Percentiles rank a stretch among this genome's conserved stretches.
Conservation (phyloP, 2,329 filamentous ascomycete species). For the Colletotrichum acutatum region DNA sequence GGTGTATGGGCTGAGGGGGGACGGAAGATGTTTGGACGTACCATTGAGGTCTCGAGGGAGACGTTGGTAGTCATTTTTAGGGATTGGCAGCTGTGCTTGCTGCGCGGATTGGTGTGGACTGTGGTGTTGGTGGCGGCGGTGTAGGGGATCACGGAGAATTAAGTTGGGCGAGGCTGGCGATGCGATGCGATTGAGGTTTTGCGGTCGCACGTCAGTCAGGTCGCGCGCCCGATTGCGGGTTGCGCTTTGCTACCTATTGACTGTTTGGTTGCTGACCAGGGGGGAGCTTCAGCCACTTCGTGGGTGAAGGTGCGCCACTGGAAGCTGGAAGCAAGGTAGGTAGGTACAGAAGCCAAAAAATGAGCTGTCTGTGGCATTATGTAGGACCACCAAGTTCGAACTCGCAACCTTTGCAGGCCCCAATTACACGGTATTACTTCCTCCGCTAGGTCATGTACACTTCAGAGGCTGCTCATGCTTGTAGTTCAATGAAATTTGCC, state of each 20-base stretch:
- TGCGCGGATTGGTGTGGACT: not conserved
- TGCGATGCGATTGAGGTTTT: conserved; percentile 8
- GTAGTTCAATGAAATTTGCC: rapidly evolving
- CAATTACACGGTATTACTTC: not conserved
- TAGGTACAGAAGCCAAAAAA: not conserved
- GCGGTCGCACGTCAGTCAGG: not conserved
- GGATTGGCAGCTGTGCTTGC: not conserved
- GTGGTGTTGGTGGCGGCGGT: not conserved
- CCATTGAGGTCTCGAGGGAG: conserved; percentile 84
- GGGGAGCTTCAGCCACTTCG: conserved; percentile 22
- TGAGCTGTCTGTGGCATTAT: not conserved
- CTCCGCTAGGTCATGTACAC: not conserved
- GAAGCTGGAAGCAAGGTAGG: not conserved
- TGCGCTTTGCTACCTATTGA: too few relatives aligned
- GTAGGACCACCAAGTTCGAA: not conserved
- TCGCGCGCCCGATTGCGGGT: not conserved
- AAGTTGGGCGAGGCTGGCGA: conserved; percentile 29
- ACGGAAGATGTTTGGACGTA: not conserved
- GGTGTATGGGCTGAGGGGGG: not conserved
- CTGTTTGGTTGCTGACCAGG: not conserved
- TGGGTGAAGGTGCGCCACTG: conserved; percentile 2
- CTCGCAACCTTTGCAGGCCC: not conserved
- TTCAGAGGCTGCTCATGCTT: not conserved
- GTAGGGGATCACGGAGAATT: conserved; percentile 8
- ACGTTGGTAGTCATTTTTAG: conserved; percentile 79